A percentile compares a stretch with the other conserved stretches of the same genome.
Conservation (phyloP, 352 stramenopile genomes). For the Phytopythium ostracodes region DNA sequence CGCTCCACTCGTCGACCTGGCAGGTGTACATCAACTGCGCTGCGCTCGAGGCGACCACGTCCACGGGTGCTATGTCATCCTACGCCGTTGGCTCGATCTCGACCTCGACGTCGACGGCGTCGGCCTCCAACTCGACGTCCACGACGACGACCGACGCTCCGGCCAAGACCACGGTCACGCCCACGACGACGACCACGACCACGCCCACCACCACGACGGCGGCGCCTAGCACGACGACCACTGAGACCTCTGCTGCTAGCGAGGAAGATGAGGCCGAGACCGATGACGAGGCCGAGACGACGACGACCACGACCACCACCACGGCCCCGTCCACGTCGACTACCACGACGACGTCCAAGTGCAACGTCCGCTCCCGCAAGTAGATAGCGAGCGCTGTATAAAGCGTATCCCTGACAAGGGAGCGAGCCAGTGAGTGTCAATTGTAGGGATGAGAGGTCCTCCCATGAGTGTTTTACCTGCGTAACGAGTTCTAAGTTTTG, state of each 20-base stretch:
- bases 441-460: neutral
- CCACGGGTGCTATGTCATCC: neutral
- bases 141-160: neutral
- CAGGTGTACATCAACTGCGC: conserved; percentile 28
- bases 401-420: neutral
- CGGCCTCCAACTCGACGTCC: no score
- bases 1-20: conserved; percentile 37
- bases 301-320: neutral
- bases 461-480: neutral
- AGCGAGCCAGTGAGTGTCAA: neutral
- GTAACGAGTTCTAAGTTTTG: no score
- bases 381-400: neutral
- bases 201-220: neutral
- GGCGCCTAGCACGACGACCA: neutral
- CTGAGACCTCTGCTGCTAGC: neutral
- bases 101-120: no score
- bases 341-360: conserved; percentile 1
- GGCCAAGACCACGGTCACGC: neutral
- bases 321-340: neutral
- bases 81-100: neutral
- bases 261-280: neutral
- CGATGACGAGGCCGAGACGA: neutral
- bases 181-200: neutral
- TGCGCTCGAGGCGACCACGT: neutral
- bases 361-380: conserved; percentile 1